Evolutionary conservation across 2,329 filamentous ascomycete genomes (phyloP).

Genomic region (Fusarium duplospermum): DNA sequence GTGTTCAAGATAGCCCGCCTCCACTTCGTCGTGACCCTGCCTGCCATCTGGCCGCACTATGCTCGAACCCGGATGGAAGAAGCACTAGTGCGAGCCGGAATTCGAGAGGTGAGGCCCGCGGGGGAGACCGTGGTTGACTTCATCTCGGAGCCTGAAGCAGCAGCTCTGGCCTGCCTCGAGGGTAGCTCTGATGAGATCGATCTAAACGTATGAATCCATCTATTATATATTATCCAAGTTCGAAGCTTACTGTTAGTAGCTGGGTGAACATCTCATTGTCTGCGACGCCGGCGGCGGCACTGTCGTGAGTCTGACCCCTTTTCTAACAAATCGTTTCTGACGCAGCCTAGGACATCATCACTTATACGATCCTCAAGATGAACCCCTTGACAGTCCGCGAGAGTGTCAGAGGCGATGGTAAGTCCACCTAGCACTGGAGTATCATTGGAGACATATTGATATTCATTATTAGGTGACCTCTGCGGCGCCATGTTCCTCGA

Average conservation of each 20-base stretch:
- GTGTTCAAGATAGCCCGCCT: constrained; percentile 44
- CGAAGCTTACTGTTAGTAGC: constrained; percentile 3
- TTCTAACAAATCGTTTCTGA: not conserved
- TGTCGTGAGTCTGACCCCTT: constrained; percentile 41
- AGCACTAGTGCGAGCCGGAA: constrained; percentile 51
- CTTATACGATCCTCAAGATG: constrained; percentile 47
- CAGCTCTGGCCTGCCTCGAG: constrained; percentile 53
- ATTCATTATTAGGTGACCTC: constrained; percentile 45
- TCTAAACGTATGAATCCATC: constrained; percentile 30
- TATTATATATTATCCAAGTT: not conserved
- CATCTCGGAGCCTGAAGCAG: constrained; percentile 60
- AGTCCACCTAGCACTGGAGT: not conserved
- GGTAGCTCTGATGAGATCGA: constrained; percentile 40
- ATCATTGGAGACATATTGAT: not conserved
- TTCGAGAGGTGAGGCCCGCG: constrained; percentile 43
- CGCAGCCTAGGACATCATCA: constrained; percentile 53
- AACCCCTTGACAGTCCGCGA: constrained; percentile 50
- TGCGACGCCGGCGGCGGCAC: constrained; percentile 55
- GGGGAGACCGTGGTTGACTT: constrained; percentile 50
- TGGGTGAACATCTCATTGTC: constrained; percentile 47
- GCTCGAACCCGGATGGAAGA: constrained; percentile 51
- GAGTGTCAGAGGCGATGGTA: constrained; percentile 52
- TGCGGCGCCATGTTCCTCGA: constrained; percentile 58
- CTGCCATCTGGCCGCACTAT: constrained; percentile 59
- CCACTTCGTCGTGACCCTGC: constrained; percentile 56